Percentiles rank a stretch among this genome's conserved stretches.
phyloP scores from a whole-genome alignment of 2,329 filamentous ascomycete genomes.

The Magnaporthales sp. region DNA sequence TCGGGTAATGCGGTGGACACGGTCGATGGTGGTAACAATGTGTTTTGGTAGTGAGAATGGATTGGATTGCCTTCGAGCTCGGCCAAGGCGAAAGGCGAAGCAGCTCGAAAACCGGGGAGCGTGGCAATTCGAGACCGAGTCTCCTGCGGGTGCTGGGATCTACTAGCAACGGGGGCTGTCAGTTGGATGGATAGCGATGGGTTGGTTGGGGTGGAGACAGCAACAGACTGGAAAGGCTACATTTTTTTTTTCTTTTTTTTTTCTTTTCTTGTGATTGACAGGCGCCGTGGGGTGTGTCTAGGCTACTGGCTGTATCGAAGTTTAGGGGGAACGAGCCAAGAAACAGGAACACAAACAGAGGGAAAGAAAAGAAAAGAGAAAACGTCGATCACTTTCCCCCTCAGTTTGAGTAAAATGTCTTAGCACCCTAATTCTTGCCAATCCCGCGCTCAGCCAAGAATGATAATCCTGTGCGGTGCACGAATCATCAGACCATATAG shows the following conservation, averaged over 20 bases:
- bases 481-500: background rate
- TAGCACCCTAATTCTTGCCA: background rate
- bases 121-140: conserved; percentile 5
- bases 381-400: background rate
- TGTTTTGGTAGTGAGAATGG: background rate
- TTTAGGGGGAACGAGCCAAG: too few relatives aligned
- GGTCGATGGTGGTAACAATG: background rate
- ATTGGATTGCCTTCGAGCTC: background rate
- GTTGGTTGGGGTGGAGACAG: background rate
- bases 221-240: background rate
- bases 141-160: conserved; percentile 1
- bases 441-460: background rate
- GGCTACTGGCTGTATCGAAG: too few relatives aligned
- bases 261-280: background rate
- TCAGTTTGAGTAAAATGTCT: background rate
- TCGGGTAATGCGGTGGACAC: background rate
- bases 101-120: background rate
- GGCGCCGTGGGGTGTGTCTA: background rate
- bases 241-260: background rate
- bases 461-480: background rate
- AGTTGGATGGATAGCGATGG: background rate
- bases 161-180: background rate
- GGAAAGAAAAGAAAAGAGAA: background rate
- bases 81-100: conserved; percentile 4
- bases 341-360: background rate